Base-by-base conservation (phyloP, 2,329 filamentous ascomycete genomes). In the Epichloe typhina region DNA sequence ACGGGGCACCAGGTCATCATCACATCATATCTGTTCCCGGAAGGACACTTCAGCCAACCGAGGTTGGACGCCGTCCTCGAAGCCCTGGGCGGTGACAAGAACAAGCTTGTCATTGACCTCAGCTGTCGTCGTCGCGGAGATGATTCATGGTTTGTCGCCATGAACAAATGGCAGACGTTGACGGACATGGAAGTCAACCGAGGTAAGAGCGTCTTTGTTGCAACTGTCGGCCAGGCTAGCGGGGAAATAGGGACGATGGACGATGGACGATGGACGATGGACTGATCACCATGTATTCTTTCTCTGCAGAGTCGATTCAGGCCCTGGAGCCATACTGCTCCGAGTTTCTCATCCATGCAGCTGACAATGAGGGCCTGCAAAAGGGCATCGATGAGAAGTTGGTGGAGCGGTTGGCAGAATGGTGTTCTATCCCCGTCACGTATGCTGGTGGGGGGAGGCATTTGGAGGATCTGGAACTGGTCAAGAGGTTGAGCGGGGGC, bases 131-230 rank as follows among this genome's bases (percentile, higher is more conserved):
- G 83, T 52, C 83, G 82, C 53, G 85, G 76, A 38, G 71, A 74
- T 3, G 74, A 83, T 51, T 83, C 73, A 39, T 98, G 93, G 93
- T 89, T 86, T 61, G 93, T 98, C n/a, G 91, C 93, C 50, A 98
- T 95, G 84, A 88, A 98, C 68, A 95, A 95, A 67, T 98, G 93
- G 93, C 93, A 97, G 74, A 95, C 88, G 1, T 84, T 97, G 51
- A 97, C 93, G 1, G 88, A 96, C 61, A 95, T 95, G 82, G 88
- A 96, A 64, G 82, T 98, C 56, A 91, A 84, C 56, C 74, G 86
- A 75, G 86, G 91, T 90, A 69, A 55, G 67, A 58, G 33, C 4
- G 13, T 5, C 13, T 13, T 11, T 9, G 31, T 31, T 31, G 9
- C 13, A 38, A 38, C 7, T 3, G 6, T 13, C 12, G 15, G 36